Base-by-base conservation (phyloP, 495 filamentous ascomycete species). In the Tuber borchii region DNA sequence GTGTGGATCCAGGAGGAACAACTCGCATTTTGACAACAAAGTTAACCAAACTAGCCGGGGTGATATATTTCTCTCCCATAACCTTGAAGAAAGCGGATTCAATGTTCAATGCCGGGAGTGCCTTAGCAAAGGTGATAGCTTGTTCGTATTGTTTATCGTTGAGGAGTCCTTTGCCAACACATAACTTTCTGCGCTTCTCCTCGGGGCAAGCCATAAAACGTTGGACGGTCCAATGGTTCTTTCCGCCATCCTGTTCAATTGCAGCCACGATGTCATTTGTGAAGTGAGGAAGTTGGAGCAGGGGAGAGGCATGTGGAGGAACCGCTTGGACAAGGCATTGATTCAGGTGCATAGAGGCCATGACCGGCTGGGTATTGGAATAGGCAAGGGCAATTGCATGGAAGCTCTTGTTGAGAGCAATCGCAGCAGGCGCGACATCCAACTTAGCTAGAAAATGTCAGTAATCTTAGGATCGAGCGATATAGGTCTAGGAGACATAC, bases 31-130 rank as follows among this genome's bases (percentile, higher is more conserved):
- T 99, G 77, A 99, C 87, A 69, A 99, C 93, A 73, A 99, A 91
- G 72, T 94, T 93, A 69, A 98, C 93, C 69, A 99, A 88, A 79
- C 93, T 95, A 79, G 91, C 91, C n/a, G 95, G 94, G 20, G 93
- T 96, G 83, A 98, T 91, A 83, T 90, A 92, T 75, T 90, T 92
- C 85, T 99, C 95, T 75, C 95, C 95, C 79, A 92, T 91, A 71
- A 99, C 95, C 87, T 99, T 99, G 89, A 99, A 99, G 86, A 96
- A 99, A 2, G 93, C 93, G 85, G 93, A 95, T 83, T 93, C 93
- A n/a, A 98, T 88, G 74, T 91, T 87, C 70, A 98, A 86, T 69
- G 88, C 87, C 0, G 95, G 95, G 19, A 99, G 85, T 83, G 97
- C 92, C 79, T 89, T 88, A 39, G 93, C 94, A 65, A 97, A 90